Percentiles rank a stretch among this genome's conserved stretches.
Evolutionary conservation across 2,329 filamentous ascomycete species (phyloP).

Genomic region (Neofusicoccum parvum): DNA sequence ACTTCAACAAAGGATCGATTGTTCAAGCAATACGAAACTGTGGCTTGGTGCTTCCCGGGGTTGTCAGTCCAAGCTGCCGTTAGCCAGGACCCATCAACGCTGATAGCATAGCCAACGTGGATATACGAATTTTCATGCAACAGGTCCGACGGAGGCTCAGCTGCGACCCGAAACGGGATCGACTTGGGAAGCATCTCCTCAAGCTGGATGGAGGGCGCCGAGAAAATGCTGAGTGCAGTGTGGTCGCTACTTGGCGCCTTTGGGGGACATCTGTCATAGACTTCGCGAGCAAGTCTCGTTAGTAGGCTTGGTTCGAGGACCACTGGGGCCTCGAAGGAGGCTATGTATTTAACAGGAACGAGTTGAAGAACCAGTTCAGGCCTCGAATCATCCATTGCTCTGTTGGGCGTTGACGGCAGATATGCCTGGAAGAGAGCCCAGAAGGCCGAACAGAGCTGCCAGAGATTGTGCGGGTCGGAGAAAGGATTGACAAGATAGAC

Average conservation of each 20-base stretch:
- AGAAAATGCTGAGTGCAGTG: conserved; percentile 53
- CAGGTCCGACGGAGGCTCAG: conserved; percentile 70
- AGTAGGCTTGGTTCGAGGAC: conserved; percentile 51
- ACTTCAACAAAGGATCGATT: conserved; percentile 66
- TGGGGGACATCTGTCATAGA: conserved; percentile 73
- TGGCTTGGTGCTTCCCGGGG: conserved; percentile 71
- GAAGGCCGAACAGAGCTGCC: conserved; percentile 73
- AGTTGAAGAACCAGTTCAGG: conserved; percentile 76
- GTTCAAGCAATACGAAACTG: conserved; percentile 70
- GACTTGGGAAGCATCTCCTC: conserved; percentile 69
- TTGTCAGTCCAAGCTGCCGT: conserved; percentile 81
- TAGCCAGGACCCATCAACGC: conserved; percentile 75
- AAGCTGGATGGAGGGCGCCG: conserved; percentile 71
- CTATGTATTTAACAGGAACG: conserved; percentile 68
- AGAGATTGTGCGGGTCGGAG: conserved; percentile 59
- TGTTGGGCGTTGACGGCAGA: conserved; percentile 51
- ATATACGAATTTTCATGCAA: conserved; percentile 78
- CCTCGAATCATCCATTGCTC: conserved; percentile 31
- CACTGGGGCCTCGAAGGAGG: conserved; percentile 63
- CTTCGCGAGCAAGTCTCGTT: conserved; percentile 64
- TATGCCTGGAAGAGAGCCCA: conserved; percentile 71
- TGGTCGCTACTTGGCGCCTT: conserved; percentile 37
- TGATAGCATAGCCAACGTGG: conserved; percentile 77
- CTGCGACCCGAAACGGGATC: conserved; percentile 73
- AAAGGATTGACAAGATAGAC: conserved; percentile 76